phyloP scores from a whole-genome alignment of 2,329 filamentous ascomycete genomes.

The Alternaria ventricosa region DNA sequence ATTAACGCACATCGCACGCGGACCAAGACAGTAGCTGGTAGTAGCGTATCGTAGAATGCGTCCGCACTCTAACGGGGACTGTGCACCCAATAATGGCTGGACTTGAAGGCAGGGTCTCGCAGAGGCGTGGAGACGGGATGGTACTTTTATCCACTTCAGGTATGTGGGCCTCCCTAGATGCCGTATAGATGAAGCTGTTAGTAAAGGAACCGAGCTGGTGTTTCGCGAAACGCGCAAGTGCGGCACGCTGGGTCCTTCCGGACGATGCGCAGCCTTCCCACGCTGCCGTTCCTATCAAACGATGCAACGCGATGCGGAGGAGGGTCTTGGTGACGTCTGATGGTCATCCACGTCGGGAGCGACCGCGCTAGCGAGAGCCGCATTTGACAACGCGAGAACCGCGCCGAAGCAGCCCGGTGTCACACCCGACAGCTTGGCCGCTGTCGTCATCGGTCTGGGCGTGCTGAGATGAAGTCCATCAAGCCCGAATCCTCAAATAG shows the following conservation, averaged over 20 bases:
- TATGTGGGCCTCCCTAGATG: constrained; percentile 20
- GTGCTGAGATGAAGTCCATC: not conserved
- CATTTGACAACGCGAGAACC: constrained; percentile 18
- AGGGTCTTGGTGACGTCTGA: constrained; percentile 18
- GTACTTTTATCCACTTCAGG: constrained; percentile 21
- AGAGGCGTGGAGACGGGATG: constrained; percentile 20
- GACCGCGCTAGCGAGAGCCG: constrained; percentile 28
- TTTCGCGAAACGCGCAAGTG: not conserved
- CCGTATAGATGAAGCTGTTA: constrained; percentile 13
- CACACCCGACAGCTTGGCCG: not conserved
- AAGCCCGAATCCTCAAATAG: not conserved
- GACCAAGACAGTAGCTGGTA: constrained; percentile 11
- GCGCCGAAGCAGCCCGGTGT: constrained; percentile 12
- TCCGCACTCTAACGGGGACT: constrained; percentile 3
- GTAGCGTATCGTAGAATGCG: constrained; percentile 9
- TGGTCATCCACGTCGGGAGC: constrained; percentile 24
- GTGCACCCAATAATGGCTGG: constrained; percentile 16
- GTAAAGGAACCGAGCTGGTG: not conserved
- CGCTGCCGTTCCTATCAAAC: not conserved
- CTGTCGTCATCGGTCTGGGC: constrained; percentile 6
- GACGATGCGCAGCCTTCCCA: not conserved
- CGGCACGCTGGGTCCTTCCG: not conserved
- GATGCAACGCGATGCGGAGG: constrained; percentile 4
- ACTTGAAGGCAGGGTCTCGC: constrained; percentile 6
- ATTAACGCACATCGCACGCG: constrained; percentile 4